Evolutionary conservation across 306 rosid species (phyloP).

Genomic region (Ammopiptanthus mongolicus): DNA sequence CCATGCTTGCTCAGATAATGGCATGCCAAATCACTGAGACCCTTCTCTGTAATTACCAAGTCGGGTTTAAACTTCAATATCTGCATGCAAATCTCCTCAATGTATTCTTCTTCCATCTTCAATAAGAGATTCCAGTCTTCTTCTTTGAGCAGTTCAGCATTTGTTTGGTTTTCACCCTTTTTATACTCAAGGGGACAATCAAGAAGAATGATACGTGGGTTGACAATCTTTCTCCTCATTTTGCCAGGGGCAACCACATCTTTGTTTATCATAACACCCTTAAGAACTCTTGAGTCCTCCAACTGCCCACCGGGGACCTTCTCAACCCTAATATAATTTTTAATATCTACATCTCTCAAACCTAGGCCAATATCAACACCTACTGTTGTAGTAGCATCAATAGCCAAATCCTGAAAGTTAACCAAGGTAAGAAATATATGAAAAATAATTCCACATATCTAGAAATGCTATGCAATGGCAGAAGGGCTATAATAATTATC

Average conservation of each 20-base stretch:
- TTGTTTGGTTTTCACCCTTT: slow-evolving; percentile 95
- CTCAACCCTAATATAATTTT: slow-evolving; percentile 93
- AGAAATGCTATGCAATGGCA: neutral
- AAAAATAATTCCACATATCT: neutral
- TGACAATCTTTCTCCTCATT: slow-evolving; percentile 90
- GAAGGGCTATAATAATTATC: neutral
- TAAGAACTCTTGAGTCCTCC: slow-evolving; percentile 81
- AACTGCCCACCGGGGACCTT: slow-evolving; percentile 90
- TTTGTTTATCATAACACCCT: slow-evolving; percentile 91
- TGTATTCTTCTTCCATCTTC: slow-evolving; percentile 89
- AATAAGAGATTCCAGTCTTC: slow-evolving; percentile 89
- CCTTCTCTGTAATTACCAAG: slow-evolving; percentile 88
- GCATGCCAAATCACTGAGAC: slow-evolving; percentile 95
- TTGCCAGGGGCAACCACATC: slow-evolving; percentile 93
- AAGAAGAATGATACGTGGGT: slow-evolving; percentile 87
- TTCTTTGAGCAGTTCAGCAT: slow-evolving; percentile 84
- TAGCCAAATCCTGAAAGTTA: slow-evolving; percentile 69
- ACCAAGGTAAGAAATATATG: slow-evolving; percentile 16
- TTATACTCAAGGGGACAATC: slow-evolving; percentile 90
- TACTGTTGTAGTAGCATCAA: slow-evolving; percentile 83
- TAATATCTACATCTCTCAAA: slow-evolving; percentile 84
- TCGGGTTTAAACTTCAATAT: slow-evolving; percentile 89
- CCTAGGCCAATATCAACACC: slow-evolving; percentile 94
- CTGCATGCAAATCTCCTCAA: slow-evolving; percentile 77
- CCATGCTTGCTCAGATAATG: slow-evolving; percentile 87